Evolutionary conservation across 2,329 filamentous ascomycete species (phyloP).

Genomic region (Aspergillus candidus): DNA sequence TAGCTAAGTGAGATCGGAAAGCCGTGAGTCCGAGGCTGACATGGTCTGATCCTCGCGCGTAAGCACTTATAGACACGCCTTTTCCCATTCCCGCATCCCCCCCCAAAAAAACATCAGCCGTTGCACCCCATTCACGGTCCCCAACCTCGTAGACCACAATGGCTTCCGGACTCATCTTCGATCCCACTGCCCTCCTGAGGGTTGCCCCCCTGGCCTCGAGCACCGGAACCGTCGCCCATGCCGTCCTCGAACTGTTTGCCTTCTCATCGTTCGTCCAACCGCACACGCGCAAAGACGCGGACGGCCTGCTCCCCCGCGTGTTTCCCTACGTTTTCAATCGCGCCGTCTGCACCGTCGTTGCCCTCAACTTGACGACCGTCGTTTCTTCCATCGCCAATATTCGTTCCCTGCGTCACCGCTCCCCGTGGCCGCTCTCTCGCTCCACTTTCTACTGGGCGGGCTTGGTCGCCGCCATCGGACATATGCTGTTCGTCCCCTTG

Average conservation of each 20-base stretch:
- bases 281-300: conserved; percentile 1
- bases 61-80: too few relatives aligned
- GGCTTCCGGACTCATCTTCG: conserved; percentile 16
- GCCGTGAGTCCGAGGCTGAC: too few relatives aligned
- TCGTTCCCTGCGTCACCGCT: background rate
- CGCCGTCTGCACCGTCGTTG: conserved; percentile 7
- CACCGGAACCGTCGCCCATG: conserved; percentile 14
- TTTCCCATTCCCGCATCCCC: too few relatives aligned
- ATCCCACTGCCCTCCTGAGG: conserved; percentile 12
- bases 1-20: too few relatives aligned
- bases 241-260: conserved; percentile 8
- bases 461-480: conserved; percentile 9
- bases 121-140: too few relatives aligned
- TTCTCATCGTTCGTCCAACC: conserved; percentile 9
- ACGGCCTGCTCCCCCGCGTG: conserved; percentile 8
- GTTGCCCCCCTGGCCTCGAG: conserved; percentile 12
- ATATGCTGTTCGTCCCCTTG: conserved; percentile 14
- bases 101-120: background rate
- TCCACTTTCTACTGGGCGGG: conserved; percentile 13
- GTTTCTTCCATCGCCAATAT: conserved; percentile 8
- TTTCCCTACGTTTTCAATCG: conserved; percentile 10
- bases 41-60: too few relatives aligned
- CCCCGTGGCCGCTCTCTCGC: conserved; percentile 1
- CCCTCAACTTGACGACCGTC: conserved; percentile 12
- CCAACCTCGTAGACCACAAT: background rate